Base-by-base conservation (phyloP, 768 basidiomycete species). In the Phanerodontia chrysosporium region DNA sequence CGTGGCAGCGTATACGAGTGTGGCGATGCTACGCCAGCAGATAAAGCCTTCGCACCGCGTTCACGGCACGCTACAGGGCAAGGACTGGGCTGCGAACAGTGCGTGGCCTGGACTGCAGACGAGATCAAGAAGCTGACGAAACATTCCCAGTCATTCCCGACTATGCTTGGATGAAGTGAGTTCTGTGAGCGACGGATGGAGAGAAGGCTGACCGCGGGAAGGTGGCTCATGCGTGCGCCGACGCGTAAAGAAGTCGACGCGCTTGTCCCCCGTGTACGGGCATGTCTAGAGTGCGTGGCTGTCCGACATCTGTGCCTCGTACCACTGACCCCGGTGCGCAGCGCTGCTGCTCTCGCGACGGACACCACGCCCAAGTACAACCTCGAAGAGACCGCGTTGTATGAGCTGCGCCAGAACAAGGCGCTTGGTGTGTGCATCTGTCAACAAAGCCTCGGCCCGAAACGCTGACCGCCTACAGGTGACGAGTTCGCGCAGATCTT, bases 11-110 rank as follows among this genome's bases (percentile, higher is more conserved):
- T 94, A 95, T 67, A 87, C 82, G 52, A 89, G 85, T 53, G 84
- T 95, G 24, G 85, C 89, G 0, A 83, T 85, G 7, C 78, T 95
- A 28, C 83, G 93, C 24, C 93, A 95, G 70, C 93, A 95, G 66
- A 77, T 92, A 14, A 78, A 80, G 54, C 90, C 93, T 0, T 84
- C 86, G 0, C 83, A 87, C 62, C 85, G 92, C 45, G 82, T 92
- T 2, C 92, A 95, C 65, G 90, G 90, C 0, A 81, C 92, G 45
- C 83, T 94, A 64, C 78, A 80, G 62, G 90, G 90, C 0, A 80
- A 78, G 59, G 84, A 89, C 66, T 90, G 89, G 88, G 85, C 82
- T 2, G 78, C 84, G 0, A 90, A 88, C 61, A 82, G 89, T 90
- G 67, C 9, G 83, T 70, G 7, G n/a, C 14, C 49, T 32, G 27